Evolutionary conservation across 768 basidiomycete species (phyloP).

Genomic region (Xerocomus brunneocitrinus): DNA sequence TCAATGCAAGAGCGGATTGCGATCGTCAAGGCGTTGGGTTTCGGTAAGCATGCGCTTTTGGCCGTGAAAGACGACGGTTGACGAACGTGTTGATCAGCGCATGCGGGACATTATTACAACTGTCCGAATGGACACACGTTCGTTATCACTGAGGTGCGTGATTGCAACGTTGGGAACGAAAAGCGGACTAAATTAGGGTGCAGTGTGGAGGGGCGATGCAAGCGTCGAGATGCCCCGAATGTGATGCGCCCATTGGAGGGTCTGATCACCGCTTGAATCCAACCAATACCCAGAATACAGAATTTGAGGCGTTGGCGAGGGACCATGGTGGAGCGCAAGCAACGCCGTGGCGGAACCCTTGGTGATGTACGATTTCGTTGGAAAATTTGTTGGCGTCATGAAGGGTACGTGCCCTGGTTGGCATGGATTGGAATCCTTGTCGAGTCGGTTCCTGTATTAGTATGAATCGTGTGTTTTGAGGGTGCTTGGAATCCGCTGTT

Average conservation of each 20-base stretch:
- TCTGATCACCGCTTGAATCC: constrained; percentile 35
- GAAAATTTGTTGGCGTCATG: no score
- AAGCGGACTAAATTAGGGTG: background rate
- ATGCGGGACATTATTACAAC: constrained; percentile 44
- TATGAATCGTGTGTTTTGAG: no score
- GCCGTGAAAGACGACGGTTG: background rate
- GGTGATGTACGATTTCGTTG: constrained; percentile 19
- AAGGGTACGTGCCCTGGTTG: no score
- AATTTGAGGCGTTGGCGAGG: constrained; percentile 44
- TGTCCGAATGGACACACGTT: constrained; percentile 61
- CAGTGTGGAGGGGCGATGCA: constrained; percentile 60
- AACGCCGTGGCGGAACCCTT: constrained; percentile 29
- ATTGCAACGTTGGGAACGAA: background rate
- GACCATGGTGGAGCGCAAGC: constrained; percentile 30
- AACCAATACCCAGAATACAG: constrained; percentile 42
- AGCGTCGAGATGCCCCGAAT: constrained; percentile 50
- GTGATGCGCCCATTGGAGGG: constrained; percentile 52
- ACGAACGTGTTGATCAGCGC: constrained; percentile 20
- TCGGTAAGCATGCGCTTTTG: constrained; percentile 33
- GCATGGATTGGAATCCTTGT: no score
- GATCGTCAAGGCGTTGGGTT: constrained; percentile 48
- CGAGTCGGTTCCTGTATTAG: no score
- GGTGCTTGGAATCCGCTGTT: no score
- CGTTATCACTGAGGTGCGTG: constrained; percentile 49
- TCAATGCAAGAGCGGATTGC: constrained; percentile 49